Percentiles rank a stretch among this genome's conserved stretches.
These are phyloP conservation scores for Aureobasidium sp. DNA, from an alignment of 2,329 filamentous ascomycete genomes.

Conservation along the genomic window DNA sequence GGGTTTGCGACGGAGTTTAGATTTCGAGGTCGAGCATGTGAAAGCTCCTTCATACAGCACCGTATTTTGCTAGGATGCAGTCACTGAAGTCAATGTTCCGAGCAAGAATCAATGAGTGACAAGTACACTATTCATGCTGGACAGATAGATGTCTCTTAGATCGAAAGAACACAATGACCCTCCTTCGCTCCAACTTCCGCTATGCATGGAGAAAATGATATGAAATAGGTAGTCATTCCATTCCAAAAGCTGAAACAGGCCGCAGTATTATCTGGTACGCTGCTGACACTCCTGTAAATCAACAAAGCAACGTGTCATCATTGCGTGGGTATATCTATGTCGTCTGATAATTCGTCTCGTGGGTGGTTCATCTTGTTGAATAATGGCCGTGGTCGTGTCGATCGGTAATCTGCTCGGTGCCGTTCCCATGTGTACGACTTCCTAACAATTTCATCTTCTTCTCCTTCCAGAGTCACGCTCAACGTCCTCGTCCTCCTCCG, in stretches of 20 bases:
- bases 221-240: background rate
- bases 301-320: background rate
- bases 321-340: background rate
- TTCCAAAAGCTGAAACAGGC: background rate
- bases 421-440: background rate
- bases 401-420: background rate
- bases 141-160: no score
- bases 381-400: background rate
- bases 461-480: conserved; percentile 16
- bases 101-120: no score
- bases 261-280: background rate
- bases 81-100: no score
- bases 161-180: background rate
- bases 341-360: background rate
- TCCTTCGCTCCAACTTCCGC: background rate
- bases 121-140: no score
- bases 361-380: background rate
- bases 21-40: background rate
- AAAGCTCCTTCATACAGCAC: background rate
- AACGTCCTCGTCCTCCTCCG: conserved; percentile 55
- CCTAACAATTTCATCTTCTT: background rate
- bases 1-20: background rate
- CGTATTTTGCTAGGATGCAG: no score
- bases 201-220: background rate
- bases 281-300: background rate